These are phyloP conservation scores for Penicillium angulare DNA, from an alignment of 495 filamentous ascomycete species.

Conservation along the genomic window DNA sequence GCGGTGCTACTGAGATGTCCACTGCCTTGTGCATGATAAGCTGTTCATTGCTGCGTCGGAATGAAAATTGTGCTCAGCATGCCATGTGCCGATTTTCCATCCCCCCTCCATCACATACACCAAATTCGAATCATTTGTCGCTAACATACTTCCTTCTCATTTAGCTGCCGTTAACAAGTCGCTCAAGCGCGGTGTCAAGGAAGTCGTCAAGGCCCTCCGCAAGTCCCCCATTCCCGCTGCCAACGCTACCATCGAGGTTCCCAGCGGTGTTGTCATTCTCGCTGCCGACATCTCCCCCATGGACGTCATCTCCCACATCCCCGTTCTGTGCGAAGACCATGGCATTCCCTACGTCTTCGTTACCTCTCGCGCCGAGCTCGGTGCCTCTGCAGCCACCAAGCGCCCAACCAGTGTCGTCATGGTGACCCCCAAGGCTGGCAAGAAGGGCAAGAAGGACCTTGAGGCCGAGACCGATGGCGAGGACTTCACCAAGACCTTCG, in stretches of 20 bases:
- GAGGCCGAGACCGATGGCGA: constrained; percentile 52
- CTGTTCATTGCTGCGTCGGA: no score
- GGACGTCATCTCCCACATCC: constrained; percentile 97
- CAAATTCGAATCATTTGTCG: constrained; percentile 2
- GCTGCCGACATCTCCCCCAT: constrained; percentile 96
- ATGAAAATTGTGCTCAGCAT: no score
- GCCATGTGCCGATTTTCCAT: background rate
- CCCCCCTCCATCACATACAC: no score
- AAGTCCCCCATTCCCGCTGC: constrained; percentile 66
- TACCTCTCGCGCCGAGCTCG: constrained; percentile 81
- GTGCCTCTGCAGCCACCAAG: constrained; percentile 88
- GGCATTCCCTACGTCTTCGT: constrained; percentile 93
- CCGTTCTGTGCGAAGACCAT: constrained; percentile 96
- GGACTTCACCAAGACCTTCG: constrained; percentile 70
- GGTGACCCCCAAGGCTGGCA: constrained; percentile 61
- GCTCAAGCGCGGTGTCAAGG: constrained; percentile 96
- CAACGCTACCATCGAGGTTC: constrained; percentile 49
- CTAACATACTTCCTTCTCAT: constrained; percentile 17
- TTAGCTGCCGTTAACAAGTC: constrained; percentile 87
- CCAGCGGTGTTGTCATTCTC: constrained; percentile 78
- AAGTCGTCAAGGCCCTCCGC: constrained; percentile 94
- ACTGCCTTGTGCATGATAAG: no score
- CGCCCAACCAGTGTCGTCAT: constrained; percentile 93
- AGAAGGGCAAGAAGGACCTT: constrained; percentile 56
- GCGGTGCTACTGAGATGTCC: no score